These are phyloP conservation scores for Wickerhamiella parazyma DNA, from an alignment of 805 yeast genomes.

Conservation along the genomic window DNA sequence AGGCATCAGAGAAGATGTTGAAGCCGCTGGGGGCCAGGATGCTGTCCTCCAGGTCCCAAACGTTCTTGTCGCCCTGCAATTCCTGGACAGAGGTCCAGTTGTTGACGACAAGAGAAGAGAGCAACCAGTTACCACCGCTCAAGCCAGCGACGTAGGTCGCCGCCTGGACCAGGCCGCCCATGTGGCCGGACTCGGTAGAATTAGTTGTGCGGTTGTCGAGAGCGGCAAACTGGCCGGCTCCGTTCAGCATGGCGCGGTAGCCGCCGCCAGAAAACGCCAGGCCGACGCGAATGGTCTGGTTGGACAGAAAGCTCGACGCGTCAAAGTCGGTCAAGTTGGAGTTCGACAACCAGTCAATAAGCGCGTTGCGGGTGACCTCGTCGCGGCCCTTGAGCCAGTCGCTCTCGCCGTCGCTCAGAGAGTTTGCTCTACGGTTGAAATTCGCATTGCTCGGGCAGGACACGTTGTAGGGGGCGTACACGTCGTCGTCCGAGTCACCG, in stretches of 20 bases:
- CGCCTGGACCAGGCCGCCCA: conserved; percentile 64
- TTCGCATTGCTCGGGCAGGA: conserved; percentile 29
- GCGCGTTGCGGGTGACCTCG: conserved; percentile 26
- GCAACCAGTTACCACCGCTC: conserved; percentile 77
- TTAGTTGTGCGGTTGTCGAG: conserved; percentile 57
- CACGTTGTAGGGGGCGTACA: conserved; percentile 35
- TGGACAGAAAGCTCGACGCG: conserved; percentile 25
- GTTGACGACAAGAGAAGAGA: conserved; percentile 54
- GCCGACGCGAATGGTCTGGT: conserved; percentile 36
- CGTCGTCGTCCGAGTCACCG: conserved; percentile 19
- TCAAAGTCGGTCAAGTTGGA: conserved; percentile 38
- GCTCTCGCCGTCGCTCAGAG: conserved; percentile 21
- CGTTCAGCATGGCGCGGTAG: conserved; percentile 73
- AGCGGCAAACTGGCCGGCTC: conserved; percentile 75
- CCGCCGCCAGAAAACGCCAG: conserved; percentile 74
- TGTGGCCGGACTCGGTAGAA: conserved; percentile 36
- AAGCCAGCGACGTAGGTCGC: conserved; percentile 62
- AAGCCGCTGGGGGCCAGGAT: conserved; percentile 52
- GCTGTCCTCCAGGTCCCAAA: conserved; percentile 58
- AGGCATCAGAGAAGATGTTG: conserved; percentile 37
- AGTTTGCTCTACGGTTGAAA: conserved; percentile 24
- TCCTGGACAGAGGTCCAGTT: conserved; percentile 60
- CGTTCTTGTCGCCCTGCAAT: conserved; percentile 33
- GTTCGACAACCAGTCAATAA: conserved; percentile 33
- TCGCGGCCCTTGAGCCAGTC: conserved; percentile 24